phyloP scores from a whole-genome alignment of 768 basidiomycete species.

The Udeniomyces megalosporus region DNA sequence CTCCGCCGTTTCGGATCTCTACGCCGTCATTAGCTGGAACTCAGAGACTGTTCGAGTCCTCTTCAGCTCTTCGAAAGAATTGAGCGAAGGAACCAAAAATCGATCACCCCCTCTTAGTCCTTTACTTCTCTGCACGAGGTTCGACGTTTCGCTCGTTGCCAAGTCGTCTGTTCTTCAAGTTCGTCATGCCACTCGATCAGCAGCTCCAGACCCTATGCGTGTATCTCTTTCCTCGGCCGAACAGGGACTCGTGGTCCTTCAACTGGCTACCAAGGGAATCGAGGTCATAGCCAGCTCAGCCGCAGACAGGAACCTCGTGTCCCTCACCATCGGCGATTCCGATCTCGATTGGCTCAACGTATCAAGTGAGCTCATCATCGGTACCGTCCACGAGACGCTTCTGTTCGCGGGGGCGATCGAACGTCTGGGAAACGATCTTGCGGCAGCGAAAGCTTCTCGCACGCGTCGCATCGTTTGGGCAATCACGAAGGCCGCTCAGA shows the following conservation, averaged over 20 bases:
- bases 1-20: not conserved
- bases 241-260: not conserved
- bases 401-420: constrained; percentile 1
- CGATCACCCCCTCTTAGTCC: no score
- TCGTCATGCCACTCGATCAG: not conserved
- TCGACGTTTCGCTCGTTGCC: not conserved
- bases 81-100: no score
- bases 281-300: not conserved
- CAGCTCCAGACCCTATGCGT: not conserved
- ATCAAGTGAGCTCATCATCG: constrained; percentile 20
- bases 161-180: not conserved
- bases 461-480: constrained; percentile 3
- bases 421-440: not conserved
- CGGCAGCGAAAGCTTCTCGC: not conserved
- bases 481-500: constrained; percentile 8
- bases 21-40: not conserved
- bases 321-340: constrained; percentile 5
- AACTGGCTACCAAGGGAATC: not conserved
- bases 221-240: no score
- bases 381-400: constrained; percentile 19
- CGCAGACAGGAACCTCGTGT: not conserved
- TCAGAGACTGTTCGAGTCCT: not conserved
- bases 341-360: constrained; percentile 18
- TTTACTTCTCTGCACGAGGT: no score
- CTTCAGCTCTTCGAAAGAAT: not conserved